These are phyloP conservation scores for Claviceps spartinae DNA, from an alignment of 2,329 filamentous ascomycete species.

Conservation along the genomic window DNA sequence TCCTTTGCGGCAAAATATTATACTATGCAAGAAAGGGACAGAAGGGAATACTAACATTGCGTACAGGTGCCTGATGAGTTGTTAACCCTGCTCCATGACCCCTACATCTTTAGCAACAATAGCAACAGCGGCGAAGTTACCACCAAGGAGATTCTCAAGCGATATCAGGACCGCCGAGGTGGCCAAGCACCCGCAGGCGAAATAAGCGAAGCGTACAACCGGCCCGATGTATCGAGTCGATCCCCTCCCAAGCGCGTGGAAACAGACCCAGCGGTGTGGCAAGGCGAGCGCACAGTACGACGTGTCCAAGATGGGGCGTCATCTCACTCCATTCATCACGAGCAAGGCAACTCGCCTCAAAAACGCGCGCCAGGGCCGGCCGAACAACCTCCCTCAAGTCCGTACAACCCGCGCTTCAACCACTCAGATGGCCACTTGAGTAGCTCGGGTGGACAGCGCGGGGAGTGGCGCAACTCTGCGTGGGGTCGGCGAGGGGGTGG, in stretches of 20 bases:
- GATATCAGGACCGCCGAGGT: slow-evolving; percentile 66
- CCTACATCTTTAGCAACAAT: slow-evolving; percentile 63
- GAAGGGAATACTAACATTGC: neutral
- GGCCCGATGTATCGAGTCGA: slow-evolving; percentile 42
- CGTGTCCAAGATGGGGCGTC: slow-evolving; percentile 51
- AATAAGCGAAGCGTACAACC: slow-evolving; percentile 41
- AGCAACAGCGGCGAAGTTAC: slow-evolving; percentile 76
- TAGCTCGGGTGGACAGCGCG: slow-evolving; percentile 28
- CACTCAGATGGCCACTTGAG: slow-evolving; percentile 28
- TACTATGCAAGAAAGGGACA: neutral
- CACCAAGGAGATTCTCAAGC: slow-evolving; percentile 91
- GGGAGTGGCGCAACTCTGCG: slow-evolving; percentile 45
- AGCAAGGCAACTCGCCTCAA: slow-evolving; percentile 34
- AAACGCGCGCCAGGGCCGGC: slow-evolving; percentile 33
- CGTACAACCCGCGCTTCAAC: slow-evolving; percentile 31
- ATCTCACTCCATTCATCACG: slow-evolving; percentile 21
- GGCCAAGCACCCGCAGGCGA: slow-evolving; percentile 44
- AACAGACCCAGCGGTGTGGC: slow-evolving; percentile 73
- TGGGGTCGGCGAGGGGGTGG: slow-evolving; percentile 38
- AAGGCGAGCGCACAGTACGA: slow-evolving; percentile 71
- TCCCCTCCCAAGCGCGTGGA: slow-evolving; percentile 56
- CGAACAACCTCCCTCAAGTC: slow-evolving; percentile 25
- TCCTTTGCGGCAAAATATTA: neutral
- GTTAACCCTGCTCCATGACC: slow-evolving; percentile 72
- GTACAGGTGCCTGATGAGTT: slow-evolving; percentile 82